Conservation (phyloP, 2,329 filamentous ascomycete species). For the Grosmannia clavigera region DNA sequence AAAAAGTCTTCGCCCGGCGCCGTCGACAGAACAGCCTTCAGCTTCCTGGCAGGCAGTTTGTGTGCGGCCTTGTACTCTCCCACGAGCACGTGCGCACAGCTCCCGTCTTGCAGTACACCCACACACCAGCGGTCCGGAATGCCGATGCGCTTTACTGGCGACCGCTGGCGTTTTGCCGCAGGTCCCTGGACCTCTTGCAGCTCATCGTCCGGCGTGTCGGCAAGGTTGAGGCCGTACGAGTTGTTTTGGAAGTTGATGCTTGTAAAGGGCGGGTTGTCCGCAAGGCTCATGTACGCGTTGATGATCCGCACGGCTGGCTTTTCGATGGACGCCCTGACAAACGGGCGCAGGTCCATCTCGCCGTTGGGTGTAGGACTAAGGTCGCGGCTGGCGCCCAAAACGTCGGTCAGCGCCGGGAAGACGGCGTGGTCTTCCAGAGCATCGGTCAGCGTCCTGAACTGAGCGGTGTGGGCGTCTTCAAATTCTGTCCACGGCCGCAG, state of each 20-base stretch:
- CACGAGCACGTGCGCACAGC: not conserved
- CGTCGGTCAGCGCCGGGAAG: not conserved
- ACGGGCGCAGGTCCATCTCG: not conserved
- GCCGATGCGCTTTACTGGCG: not conserved
- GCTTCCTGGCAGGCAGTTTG: not conserved
- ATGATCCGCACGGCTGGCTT: not conserved
- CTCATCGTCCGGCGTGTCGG: not conserved
- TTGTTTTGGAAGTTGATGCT: not conserved
- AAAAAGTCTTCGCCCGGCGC: not conserved
- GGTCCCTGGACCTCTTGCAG: not conserved
- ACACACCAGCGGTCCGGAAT: slow-evolving; percentile 3
- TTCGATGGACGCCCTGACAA: not conserved
- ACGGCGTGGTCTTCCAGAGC: not conserved
- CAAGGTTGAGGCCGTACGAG: not conserved
- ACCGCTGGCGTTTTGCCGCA: not conserved
- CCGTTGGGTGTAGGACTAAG: not conserved
- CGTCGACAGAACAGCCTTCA: not conserved
- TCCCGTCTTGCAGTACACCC: not conserved
- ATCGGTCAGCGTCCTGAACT: not conserved
- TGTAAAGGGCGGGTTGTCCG: not conserved
- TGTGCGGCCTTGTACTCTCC: slow-evolving; percentile 6
- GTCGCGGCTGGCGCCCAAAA: not conserved
- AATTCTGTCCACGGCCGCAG: not conserved
- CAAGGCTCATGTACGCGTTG: not conserved
- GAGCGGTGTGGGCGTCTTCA: not conserved